Percentiles rank a stretch among this genome's conserved stretches.
Evolutionary conservation across 2,329 filamentous ascomycete genomes (phyloP).

Genomic region (Cadophora sp.): DNA sequence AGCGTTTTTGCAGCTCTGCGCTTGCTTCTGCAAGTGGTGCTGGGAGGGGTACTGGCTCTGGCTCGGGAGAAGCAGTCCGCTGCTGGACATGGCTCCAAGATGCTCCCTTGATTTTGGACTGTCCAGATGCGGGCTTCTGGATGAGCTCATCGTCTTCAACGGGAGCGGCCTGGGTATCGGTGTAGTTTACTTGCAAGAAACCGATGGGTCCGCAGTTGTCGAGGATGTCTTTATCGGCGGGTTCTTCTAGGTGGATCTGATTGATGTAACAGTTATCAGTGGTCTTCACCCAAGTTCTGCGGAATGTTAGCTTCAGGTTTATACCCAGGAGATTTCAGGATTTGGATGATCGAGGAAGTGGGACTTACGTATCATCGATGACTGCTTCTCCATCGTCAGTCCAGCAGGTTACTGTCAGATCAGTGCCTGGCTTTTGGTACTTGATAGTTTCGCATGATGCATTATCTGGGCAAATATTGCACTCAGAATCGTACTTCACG

Average conservation of each 20-base stretch:
- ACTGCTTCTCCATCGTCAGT: conserved; percentile 27
- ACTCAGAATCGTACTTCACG: conserved; percentile 33
- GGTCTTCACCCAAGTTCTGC: conserved; percentile 33
- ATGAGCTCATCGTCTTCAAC: background rate
- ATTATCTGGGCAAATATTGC: conserved; percentile 33
- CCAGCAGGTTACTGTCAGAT: conserved; percentile 33
- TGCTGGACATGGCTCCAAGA: background rate
- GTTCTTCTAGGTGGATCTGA: conserved; percentile 26
- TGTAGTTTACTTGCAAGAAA: conserved; percentile 33
- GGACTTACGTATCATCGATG: conserved; percentile 27
- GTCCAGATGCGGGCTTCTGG: background rate
- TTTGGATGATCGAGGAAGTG: background rate
- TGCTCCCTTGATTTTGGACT: background rate
- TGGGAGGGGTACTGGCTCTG: conserved; percentile 5
- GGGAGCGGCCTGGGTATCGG: background rate
- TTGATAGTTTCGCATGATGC: conserved; percentile 24
- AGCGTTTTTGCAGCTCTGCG: conserved; percentile 20
- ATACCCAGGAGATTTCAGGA: background rate
- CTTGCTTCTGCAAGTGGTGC: conserved; percentile 3
- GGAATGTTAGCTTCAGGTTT: conserved; percentile 7
- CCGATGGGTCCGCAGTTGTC: conserved; percentile 36
- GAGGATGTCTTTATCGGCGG: conserved; percentile 27
- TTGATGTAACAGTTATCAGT: conserved; percentile 34
- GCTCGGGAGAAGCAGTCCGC: conserved; percentile 1
- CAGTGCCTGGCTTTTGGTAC: conserved; percentile 28